Conservation (phyloP, 2,329 filamentous ascomycete genomes). For the Sclerotiophoma versabilis region DNA sequence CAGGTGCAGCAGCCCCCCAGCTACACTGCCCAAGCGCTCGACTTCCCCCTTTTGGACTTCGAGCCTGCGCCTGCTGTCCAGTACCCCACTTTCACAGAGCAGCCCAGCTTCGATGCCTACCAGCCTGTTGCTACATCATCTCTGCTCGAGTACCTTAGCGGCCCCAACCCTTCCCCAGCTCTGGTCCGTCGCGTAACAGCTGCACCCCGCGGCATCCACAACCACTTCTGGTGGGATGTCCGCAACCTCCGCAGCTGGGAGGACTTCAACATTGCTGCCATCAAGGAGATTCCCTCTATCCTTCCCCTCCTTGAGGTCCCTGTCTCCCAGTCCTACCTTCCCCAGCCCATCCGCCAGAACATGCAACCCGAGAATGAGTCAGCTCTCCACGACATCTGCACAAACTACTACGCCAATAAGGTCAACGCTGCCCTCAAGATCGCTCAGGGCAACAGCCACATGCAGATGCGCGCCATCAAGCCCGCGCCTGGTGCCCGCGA, state of each 20-base stretch:
- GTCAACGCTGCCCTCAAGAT: constrained; percentile 84
- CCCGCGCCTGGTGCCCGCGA: constrained; percentile 54
- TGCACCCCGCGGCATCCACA: constrained; percentile 71
- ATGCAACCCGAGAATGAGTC: constrained; percentile 80
- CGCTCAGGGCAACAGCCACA: constrained; percentile 72
- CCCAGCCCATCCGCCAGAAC: constrained; percentile 62
- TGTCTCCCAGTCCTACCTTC: constrained; percentile 68
- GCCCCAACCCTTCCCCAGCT: constrained; percentile 80
- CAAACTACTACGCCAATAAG: constrained; percentile 81
- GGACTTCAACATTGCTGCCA: constrained; percentile 75
- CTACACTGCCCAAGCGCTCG: constrained; percentile 40
- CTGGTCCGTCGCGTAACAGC: constrained; percentile 81
- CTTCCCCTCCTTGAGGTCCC: constrained; percentile 70
- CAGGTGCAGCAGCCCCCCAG: constrained; percentile 43
- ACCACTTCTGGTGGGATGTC: constrained; percentile 96
- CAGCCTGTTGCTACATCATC: constrained; percentile 64
- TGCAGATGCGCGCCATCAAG: constrained; percentile 54
- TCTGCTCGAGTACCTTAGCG: constrained; percentile 78
- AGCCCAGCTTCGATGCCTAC: constrained; percentile 48
- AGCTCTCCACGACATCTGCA: constrained; percentile 77
- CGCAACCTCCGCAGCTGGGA: constrained; percentile 86
- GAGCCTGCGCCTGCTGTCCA: constrained; percentile 52
- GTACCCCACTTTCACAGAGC: constrained; percentile 52
- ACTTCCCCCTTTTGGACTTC: constrained; percentile 47
- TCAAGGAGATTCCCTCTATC: constrained; percentile 76